A percentile compares a stretch with the other conserved stretches of the same genome.
phyloP scores from a whole-genome alignment of 345 rosid genomes.

The Hibiscus tridactylites region DNA sequence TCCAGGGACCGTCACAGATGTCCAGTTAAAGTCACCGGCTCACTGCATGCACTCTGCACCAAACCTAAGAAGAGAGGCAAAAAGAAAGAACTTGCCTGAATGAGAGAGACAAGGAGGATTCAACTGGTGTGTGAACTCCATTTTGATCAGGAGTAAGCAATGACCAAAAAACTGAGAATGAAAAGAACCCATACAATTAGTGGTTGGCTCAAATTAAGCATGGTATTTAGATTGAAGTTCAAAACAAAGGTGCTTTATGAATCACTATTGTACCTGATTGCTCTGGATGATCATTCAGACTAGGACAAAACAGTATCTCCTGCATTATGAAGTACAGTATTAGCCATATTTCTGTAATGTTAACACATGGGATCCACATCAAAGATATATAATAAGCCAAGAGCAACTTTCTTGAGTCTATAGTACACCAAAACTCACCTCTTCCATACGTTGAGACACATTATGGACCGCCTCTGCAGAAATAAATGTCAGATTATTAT shows the following conservation, averaged over 20 bases:
- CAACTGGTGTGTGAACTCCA: constrained; percentile 44
- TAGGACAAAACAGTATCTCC: constrained; percentile 66
- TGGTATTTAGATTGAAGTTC: background rate
- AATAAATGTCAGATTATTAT: constrained; percentile 10
- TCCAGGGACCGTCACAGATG: background rate
- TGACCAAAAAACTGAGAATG: constrained; percentile 70
- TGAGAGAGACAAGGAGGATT: constrained; percentile 70
- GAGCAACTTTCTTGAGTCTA: background rate
- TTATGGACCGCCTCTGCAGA: constrained; percentile 50
- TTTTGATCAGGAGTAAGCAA: constrained; percentile 59
- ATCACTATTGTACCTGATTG: constrained; percentile 47
- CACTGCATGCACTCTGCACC: too few species aligned
- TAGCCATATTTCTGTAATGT: constrained; percentile 8
- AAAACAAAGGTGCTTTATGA: background rate
- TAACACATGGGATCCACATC: background rate
- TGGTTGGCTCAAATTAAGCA: background rate
- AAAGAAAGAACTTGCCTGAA: constrained; percentile 48
- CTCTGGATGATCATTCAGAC: constrained; percentile 42
- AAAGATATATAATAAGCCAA: background rate
- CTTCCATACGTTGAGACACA: constrained; percentile 47
- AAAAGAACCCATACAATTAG: constrained; percentile 7
- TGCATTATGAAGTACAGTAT: constrained; percentile 26
- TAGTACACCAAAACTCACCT: constrained; percentile 41
- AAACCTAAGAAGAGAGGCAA: background rate
- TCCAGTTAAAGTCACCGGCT: background rate